Evolutionary conservation across 2,329 filamentous ascomycete genomes (phyloP), one percentile per base, ranked within the genome.

Genomic region (Fusarium sp.): DNA sequence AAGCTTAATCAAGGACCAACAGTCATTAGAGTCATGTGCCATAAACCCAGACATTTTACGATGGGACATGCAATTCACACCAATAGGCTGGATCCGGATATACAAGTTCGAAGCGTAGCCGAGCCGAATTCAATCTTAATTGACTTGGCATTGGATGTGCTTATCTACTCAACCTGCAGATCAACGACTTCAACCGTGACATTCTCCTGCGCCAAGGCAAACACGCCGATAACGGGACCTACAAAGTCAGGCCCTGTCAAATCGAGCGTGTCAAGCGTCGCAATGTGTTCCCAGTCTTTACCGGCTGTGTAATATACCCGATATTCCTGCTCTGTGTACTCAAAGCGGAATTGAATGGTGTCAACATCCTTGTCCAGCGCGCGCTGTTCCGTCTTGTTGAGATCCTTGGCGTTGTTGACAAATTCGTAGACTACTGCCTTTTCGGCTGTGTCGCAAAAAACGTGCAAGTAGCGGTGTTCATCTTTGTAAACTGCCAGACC

Each of bases 241-340:
- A 66, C 63, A 50, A 66, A 66, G 11, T 66, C 63, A 11, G 63
- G 62, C 1, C 63, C 63, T 5, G 63, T 66, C 62, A 66, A 66
- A 13, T 66, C 63, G 5, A 45, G 38, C 20, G 63, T 41, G 17
- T 66, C 63, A 15, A 66, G 44, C 14, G 62, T 66, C 17, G 50
- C 63, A 31, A 66, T 6, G 18, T 13, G 41, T 9, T 50, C 13
- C 62, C 63, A 60, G 1, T 59, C 44, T 17, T 8, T 35, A 0
- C 55, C 62, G 17, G 41, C 3, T 11, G 62, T 18, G 29, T 60
- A 66, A 1, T 12, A 38, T 9, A 60, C 41, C 27, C 33, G 39
- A 14, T 66, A 67, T 15, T 62, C 54, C 29, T 47, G 27, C 25
- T 67, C 64, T 5, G 62, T 62, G 42, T 67, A 67, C 35, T 46